These are phyloP conservation scores for Aureobasidium vineae DNA, from an alignment of 2,329 filamentous ascomycete species.

Conservation along the genomic window DNA sequence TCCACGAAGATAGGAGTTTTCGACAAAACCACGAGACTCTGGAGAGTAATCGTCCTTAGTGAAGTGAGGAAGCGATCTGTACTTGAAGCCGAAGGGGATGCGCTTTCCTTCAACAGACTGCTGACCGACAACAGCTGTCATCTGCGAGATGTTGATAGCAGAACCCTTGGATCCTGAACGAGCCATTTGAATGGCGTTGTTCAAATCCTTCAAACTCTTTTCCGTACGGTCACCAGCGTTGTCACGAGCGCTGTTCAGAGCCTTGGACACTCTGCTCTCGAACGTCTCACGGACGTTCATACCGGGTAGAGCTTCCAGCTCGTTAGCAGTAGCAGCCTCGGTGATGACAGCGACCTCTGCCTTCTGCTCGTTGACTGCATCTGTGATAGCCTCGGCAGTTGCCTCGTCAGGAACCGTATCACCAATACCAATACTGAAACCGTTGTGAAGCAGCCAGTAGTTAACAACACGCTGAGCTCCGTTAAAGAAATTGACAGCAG, in stretches of 20 bases:
- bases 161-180: slow-evolving; percentile 97
- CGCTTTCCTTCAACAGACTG: slow-evolving; percentile 98
- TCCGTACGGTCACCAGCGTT: slow-evolving; percentile 91
- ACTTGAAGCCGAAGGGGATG: slow-evolving; percentile 99
- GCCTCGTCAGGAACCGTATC: slow-evolving; percentile 89
- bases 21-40: slow-evolving; percentile 94
- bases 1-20: slow-evolving; percentile 96
- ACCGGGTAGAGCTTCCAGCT: slow-evolving; percentile 88
- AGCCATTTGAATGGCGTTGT: slow-evolving; percentile 97
- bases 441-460: slow-evolving; percentile 95
- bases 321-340: slow-evolving; percentile 74
- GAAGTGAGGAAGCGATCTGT: slow-evolving; percentile 93
- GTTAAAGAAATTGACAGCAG: slow-evolving; percentile 93
- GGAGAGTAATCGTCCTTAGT: slow-evolving; percentile 99
- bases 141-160: slow-evolving; percentile 99
- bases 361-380: slow-evolving; percentile 79
- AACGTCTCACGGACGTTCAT: slow-evolving; percentile 99
- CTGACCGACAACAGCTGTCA: slow-evolving; percentile 96
- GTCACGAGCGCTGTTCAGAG: slow-evolving; percentile 92
- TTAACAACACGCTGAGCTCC: slow-evolving; percentile 92
- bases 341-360: slow-evolving; percentile 74
- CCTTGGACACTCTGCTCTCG: slow-evolving; percentile 93
- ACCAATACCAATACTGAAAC: slow-evolving; percentile 97
- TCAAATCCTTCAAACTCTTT: slow-evolving; percentile 88
- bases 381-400: slow-evolving; percentile 82